Percentiles rank a stretch among this genome's conserved stretches.
Conservation (phyloP, 352 stramenopile genomes). For the Phytophthora idaei region DNA sequence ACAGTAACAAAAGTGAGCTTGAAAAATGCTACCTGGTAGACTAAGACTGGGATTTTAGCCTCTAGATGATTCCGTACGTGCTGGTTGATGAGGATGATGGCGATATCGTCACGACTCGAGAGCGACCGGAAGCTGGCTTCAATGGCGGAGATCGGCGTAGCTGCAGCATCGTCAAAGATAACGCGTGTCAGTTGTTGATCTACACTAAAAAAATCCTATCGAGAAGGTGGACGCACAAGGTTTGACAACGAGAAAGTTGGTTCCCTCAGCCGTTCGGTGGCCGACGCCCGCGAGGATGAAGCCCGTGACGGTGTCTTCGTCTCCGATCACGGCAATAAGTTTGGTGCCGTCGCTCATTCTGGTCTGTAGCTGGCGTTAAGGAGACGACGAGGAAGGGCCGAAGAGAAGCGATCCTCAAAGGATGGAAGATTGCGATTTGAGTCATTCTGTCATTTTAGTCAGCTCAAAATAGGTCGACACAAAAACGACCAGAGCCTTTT, state of each 20-base stretch:
- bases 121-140: slow-evolving; percentile 94
- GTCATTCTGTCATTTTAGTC: background rate
- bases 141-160: slow-evolving; percentile 89
- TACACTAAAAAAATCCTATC: slow-evolving; percentile 5
- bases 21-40: background rate
- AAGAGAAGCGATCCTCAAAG: slow-evolving; percentile 12
- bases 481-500: slow-evolving; percentile 24
- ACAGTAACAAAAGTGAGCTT: background rate
- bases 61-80: slow-evolving; percentile 70
- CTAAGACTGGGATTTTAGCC: background rate
- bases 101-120: slow-evolving; percentile 95
- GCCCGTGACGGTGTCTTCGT: slow-evolving; percentile 98
- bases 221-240: slow-evolving; percentile 61
- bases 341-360: slow-evolving; percentile 86
- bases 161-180: slow-evolving; percentile 35
- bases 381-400: background rate
- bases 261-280: slow-evolving; percentile 94
- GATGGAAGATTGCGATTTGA: slow-evolving; percentile 10
- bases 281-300: slow-evolving; percentile 97
- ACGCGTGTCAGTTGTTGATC: background rate
- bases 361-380: slow-evolving; percentile 4
- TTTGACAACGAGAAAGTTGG: slow-evolving; percentile 98
- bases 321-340: slow-evolving; percentile 88
- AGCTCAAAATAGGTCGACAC: slow-evolving; percentile 6
- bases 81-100: slow-evolving; percentile 99